A percentile compares a stretch with the other conserved stretches of the same genome.
These are phyloP conservation scores for Hibiscus syriacus DNA, from an alignment of 345 rosid species.

Conservation along the genomic window DNA sequence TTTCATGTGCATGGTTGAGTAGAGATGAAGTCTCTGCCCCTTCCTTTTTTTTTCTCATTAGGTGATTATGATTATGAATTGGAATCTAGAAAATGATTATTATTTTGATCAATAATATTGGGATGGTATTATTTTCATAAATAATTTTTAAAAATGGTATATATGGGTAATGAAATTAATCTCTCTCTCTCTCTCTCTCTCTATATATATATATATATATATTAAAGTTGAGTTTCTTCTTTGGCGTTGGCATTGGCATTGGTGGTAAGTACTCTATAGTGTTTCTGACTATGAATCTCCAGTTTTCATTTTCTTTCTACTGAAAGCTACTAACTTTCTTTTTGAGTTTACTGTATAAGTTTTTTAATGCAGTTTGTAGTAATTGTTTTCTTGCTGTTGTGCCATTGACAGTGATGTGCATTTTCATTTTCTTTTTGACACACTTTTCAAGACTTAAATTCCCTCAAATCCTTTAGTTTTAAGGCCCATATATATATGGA, in stretches of 20 bases:
- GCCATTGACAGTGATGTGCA: slow-evolving; percentile 16
- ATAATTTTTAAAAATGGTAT: too few species aligned
- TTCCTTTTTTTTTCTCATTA: background rate
- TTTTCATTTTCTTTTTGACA: slow-evolving; percentile 10
- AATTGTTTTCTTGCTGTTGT: slow-evolving; percentile 20
- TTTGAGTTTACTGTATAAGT: background rate
- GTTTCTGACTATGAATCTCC: background rate
- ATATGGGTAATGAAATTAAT: too few species aligned
- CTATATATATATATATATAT: too few species aligned
- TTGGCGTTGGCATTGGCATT: background rate
- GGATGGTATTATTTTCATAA: too few species aligned
- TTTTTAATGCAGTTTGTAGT: slow-evolving; percentile 5
- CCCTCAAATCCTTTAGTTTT: slow-evolving; percentile 1
- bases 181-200: too few species aligned
- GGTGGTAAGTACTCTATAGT: background rate
- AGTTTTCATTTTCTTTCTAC: background rate
- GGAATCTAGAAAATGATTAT: background rate
- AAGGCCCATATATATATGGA: slow-evolving; percentile 14
- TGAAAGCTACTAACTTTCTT: background rate
- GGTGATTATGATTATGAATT: background rate
- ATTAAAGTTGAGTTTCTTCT: too few species aligned
- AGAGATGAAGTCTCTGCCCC: too few species aligned
- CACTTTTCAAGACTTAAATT: background rate
- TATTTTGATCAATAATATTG: background rate
- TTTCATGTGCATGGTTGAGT: too few species aligned